Evolutionary conservation across 768 basidiomycete species (phyloP).

Genomic region (Nidularia pulvinata): DNA sequence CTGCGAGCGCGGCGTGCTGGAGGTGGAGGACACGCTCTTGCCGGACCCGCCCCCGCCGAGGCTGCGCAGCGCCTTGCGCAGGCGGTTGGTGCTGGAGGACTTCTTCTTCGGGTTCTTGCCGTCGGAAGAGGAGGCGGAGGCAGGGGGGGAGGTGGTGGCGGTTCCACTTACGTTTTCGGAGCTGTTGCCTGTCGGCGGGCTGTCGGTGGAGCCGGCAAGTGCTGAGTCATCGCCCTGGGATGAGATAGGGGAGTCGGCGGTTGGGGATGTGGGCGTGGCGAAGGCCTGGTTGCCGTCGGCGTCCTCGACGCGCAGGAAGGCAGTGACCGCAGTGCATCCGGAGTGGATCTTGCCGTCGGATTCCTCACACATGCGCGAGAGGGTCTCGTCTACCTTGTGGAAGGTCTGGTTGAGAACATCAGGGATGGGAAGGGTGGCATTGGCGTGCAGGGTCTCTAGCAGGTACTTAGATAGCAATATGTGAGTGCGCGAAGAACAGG

Average conservation of each 20-base stretch:
- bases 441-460: conserved; percentile 65
- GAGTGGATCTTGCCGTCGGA: conserved; percentile 93
- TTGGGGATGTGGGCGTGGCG: conserved; percentile 25
- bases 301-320: conserved; percentile 93
- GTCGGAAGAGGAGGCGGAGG: conserved; percentile 27
- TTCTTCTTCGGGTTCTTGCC: conserved; percentile 40
- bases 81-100: conserved; percentile 45
- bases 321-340: conserved; percentile 96
- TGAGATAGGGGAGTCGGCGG: conserved; percentile 31
- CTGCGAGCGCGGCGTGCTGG: conserved; percentile 29
- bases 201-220: conserved; percentile 11
- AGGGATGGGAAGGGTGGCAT: conserved; percentile 64
- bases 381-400: conserved; percentile 83
- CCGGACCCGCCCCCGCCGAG: conserved; percentile 36
- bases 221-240: conserved; percentile 14
- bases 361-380: conserved; percentile 84
- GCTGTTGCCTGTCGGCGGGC: conserved; percentile 39
- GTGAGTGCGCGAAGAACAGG: not conserved
- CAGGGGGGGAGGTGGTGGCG: conserved; percentile 29
- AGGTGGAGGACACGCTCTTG: conserved; percentile 17
- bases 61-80: conserved; percentile 55
- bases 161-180: conserved; percentile 36
- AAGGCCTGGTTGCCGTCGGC: conserved; percentile 73
- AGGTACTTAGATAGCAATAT: conserved; percentile 53
- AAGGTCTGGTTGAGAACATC: conserved; percentile 94